Evolutionary conservation across 2,329 filamentous ascomycete species (phyloP).

Genomic region (Leptoxyphium fumago): DNA sequence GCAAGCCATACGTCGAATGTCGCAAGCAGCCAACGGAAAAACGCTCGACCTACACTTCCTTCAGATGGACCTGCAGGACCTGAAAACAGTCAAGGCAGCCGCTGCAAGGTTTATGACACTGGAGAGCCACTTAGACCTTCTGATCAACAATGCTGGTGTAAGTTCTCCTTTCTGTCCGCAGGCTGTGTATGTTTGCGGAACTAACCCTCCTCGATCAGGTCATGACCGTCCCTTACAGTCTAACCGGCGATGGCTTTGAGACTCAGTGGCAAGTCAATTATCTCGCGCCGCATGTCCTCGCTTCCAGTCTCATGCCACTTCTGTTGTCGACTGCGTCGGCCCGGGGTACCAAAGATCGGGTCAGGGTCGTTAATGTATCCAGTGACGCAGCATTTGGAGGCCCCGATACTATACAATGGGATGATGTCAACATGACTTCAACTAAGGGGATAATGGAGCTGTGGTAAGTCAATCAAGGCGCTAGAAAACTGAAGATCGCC

Average conservation of each 20-base stretch:
- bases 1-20: background rate
- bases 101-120: background rate
- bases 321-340: background rate
- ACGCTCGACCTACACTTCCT: constrained; percentile 1
- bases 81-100: constrained; percentile 2
- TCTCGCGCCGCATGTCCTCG: constrained; percentile 1
- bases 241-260: constrained; percentile 1
- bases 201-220: background rate
- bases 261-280: constrained; percentile 3
- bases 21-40: background rate
- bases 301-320: background rate
- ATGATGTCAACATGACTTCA: constrained; percentile 2
- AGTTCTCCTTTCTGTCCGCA: background rate
- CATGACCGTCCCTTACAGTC: constrained; percentile 1
- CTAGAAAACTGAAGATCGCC: no score
- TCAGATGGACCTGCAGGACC: constrained; percentile 1
- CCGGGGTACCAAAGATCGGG: background rate
- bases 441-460: constrained; percentile 1
- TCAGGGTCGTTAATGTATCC: constrained; percentile 1
- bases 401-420: background rate
- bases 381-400: background rate
- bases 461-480: background rate
- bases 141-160: background rate
- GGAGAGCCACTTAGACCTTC: background rate
- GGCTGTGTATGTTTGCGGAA: no score